These are phyloP conservation scores for Entomortierella chlamydospora DNA, from an alignment of 192 early-diverging fungal genomes.

Conservation along the genomic window DNA sequence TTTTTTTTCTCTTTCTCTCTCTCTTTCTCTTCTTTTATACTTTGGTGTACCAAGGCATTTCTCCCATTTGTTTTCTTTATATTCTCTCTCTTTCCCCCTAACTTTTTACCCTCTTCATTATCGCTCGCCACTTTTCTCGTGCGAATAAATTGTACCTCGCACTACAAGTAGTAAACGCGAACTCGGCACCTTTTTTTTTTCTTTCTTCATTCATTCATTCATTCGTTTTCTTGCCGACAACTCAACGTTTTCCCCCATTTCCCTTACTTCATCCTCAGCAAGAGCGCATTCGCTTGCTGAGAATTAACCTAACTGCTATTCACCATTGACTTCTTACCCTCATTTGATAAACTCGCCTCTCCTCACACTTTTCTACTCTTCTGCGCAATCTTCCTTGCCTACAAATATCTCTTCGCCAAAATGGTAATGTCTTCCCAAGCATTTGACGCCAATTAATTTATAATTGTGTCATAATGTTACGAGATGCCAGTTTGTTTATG, in stretches of 20 bases:
- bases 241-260: neutral
- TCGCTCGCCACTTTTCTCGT: neutral
- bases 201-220: neutral
- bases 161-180: neutral
- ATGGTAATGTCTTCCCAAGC: conserved; percentile 38
- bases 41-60: too few species aligned
- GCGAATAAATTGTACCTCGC: neutral
- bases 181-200: neutral
- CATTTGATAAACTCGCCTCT: conserved; percentile 15
- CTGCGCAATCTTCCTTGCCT: conserved; percentile 31
- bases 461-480: too few species aligned
- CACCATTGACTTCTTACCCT: conserved; percentile 37
- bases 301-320: conserved; percentile 4
- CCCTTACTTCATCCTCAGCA: conserved; percentile 3
- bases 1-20: neutral
- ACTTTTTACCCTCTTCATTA: neutral
- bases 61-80: too few species aligned
- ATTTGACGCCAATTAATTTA: too few species aligned
- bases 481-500: too few species aligned
- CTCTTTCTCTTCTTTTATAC: too few species aligned
- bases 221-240: neutral
- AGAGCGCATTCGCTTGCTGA: conserved; percentile 27
- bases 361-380: conserved; percentile 28
- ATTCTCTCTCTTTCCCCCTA: too few species aligned
- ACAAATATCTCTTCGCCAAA: conserved; percentile 33